Base-by-base conservation (phyloP, 2,329 filamentous ascomycete species). In the Aureobasidium sp. region DNA sequence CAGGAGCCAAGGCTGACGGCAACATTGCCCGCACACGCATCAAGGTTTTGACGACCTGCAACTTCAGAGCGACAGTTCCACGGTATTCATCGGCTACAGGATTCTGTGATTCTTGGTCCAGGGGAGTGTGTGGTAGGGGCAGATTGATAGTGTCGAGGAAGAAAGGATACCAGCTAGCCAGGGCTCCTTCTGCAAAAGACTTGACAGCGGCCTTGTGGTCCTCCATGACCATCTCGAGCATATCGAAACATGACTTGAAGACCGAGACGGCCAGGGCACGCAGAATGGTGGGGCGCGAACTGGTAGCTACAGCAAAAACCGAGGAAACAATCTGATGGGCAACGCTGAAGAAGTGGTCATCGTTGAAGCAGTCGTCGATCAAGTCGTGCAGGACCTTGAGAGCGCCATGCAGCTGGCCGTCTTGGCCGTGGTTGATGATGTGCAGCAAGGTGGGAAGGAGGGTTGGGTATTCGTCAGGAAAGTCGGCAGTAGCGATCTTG, bases 171-270 rank as follows among this genome's bases (percentile, higher is more conserved):
- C 93, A 98, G 47, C 81, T 80, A 6, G 47, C 58, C 44, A 97
- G 77, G 0, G 89, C 83, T 64, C 95, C 86, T 57, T 95, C 88
- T 50, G 91, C 90, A 67, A 98, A 98, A 1, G 78, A 79, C 69
- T 88, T 93, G 57, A 97, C 89, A 53, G 88, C 88, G 55, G 79
- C 79, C 63, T 88, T 87, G 70, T 97, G 88, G 61, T 95, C 88
- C 60, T 95, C 90, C 76, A 95, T 86, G 60, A 97, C 87, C 81
- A 96, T 95, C 71, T 97, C 90, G 73, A 98, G 81, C 54, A 93
- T 88, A 66, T 97, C 90, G 68, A 98, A 95, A 70, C 89, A 95
- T 44, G 83, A 83, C 54, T 89, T 81, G 75, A 97, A 95, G 55
- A 96, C 88, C 35, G 86, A 88, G 37, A 97, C 85, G 34, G 93